Percentiles rank a stretch among this genome's conserved stretches.
Evolutionary conservation across 306 rosid species (phyloP).

Genomic region (Hippophae gyantsensis): DNA sequence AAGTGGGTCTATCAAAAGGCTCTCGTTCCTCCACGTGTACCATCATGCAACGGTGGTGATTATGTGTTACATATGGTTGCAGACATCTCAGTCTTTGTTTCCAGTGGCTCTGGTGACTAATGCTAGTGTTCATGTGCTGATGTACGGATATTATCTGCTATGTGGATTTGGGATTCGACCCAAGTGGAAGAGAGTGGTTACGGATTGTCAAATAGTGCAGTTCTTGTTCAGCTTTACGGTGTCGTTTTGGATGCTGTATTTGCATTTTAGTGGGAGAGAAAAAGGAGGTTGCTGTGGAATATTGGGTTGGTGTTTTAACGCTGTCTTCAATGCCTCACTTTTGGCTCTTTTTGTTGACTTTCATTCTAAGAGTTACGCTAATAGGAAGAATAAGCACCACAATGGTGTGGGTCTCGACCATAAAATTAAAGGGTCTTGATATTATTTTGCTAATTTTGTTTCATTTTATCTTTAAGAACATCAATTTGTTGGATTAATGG

Average conservation of each 20-base stretch:
- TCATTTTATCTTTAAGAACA: no score
- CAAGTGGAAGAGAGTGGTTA: slow-evolving; percentile 61
- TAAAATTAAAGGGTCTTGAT: no score
- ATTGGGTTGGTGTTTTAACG: slow-evolving; percentile 69
- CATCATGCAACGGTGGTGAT: slow-evolving; percentile 70
- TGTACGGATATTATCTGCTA: slow-evolving; percentile 68
- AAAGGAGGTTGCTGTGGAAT: slow-evolving; percentile 54
- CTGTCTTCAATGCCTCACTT: slow-evolving; percentile 54
- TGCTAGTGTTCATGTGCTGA: slow-evolving; percentile 60
- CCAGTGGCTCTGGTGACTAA: slow-evolving; percentile 62
- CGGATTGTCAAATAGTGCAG: slow-evolving; percentile 65
- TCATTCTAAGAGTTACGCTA: slow-evolving; percentile 48
- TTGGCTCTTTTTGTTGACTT: slow-evolving; percentile 56
- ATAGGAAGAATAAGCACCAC: neutral
- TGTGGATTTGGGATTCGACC: slow-evolving; percentile 47
- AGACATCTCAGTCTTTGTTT: slow-evolving; percentile 49
- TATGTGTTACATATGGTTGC: slow-evolving; percentile 66
- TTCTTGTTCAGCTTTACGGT: slow-evolving; percentile 55
- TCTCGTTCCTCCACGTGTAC: slow-evolving; percentile 82
- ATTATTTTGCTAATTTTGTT: no score
- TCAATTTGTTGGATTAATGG: no score
- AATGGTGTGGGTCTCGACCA: neutral
- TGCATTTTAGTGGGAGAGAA: slow-evolving; percentile 29
- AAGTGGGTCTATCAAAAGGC: slow-evolving; percentile 41
- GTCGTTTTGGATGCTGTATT: slow-evolving; percentile 39